These are phyloP conservation scores for Dothidotthia symphoricarpi DNA, from an alignment of 2,329 filamentous ascomycete genomes.

Conservation along the genomic window DNA sequence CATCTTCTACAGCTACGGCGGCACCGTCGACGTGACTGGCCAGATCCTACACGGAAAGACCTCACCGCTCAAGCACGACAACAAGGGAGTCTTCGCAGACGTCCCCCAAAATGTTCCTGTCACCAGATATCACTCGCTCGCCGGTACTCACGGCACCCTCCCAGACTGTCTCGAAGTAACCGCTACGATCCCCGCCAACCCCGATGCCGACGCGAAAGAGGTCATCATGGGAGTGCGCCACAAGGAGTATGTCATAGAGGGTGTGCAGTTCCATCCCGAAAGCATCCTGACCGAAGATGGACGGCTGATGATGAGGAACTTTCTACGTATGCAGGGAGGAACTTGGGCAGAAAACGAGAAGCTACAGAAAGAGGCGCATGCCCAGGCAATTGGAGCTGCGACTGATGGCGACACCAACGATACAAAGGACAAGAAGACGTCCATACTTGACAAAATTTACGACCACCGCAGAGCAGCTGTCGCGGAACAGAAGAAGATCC, in stretches of 20 bases:
- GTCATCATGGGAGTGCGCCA: slow-evolving; percentile 97
- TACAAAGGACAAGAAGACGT: slow-evolving; percentile 62
- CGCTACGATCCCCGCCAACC: slow-evolving; percentile 74
- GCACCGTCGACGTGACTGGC: slow-evolving; percentile 85
- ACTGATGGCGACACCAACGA: slow-evolving; percentile 23
- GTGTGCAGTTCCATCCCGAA: slow-evolving; percentile 96
- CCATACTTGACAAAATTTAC: slow-evolving; percentile 91
- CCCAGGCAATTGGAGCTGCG: slow-evolving; percentile 33
- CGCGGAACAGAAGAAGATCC: slow-evolving; percentile 75
- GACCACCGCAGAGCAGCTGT: slow-evolving; percentile 74
- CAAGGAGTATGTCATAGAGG: slow-evolving; percentile 87
- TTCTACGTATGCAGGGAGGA: slow-evolving; percentile 80
- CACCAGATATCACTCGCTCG: slow-evolving; percentile 93
- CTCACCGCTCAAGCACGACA: slow-evolving; percentile 83
- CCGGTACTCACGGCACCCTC: slow-evolving; percentile 83
- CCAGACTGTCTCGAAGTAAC: slow-evolving; percentile 84
- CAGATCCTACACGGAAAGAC: slow-evolving; percentile 98
- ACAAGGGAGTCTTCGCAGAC: slow-evolving; percentile 85
- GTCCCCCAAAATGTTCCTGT: slow-evolving; percentile 79
- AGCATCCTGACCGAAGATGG: slow-evolving; percentile 92
- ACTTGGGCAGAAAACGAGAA: slow-evolving; percentile 82
- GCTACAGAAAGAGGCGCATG: slow-evolving; percentile 44
- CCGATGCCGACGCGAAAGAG: slow-evolving; percentile 71
- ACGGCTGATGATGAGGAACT: slow-evolving; percentile 87
- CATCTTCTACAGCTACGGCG: slow-evolving; percentile 91